Conservation (phyloP, 768 basidiomycete genomes). For the Lentinula lateritia region DNA sequence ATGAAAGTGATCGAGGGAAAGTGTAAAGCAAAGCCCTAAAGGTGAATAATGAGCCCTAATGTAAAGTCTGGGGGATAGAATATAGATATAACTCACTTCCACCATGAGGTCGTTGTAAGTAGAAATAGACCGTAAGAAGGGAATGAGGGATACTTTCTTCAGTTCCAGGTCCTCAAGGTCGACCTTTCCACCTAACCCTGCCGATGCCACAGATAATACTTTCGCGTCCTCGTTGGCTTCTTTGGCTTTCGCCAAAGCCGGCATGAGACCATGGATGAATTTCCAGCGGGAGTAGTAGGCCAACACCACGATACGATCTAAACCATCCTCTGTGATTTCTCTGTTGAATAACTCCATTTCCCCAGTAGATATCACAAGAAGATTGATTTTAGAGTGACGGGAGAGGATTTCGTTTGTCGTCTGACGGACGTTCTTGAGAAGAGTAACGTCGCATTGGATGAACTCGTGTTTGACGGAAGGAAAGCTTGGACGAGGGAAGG, state of each 20-base stretch:
- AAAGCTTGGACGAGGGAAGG: slow-evolving; percentile 17
- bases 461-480: slow-evolving; percentile 21
- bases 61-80: too few relatives aligned
- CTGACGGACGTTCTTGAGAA: slow-evolving; percentile 23
- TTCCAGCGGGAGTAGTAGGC: slow-evolving; percentile 31
- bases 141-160: slow-evolving; percentile 20
- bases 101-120: slow-evolving; percentile 32
- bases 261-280: slow-evolving; percentile 26
- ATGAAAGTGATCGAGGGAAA: background rate
- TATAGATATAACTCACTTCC: slow-evolving; percentile 17
- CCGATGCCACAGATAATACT: slow-evolving; percentile 23
- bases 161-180: slow-evolving; percentile 25
- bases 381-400: slow-evolving; percentile 17
- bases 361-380: slow-evolving; percentile 20
- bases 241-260: slow-evolving; percentile 22
- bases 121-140: slow-evolving; percentile 14
- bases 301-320: slow-evolving; percentile 24
- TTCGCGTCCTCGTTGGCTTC: slow-evolving; percentile 29
- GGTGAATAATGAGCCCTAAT: too few relatives aligned
- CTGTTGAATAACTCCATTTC: slow-evolving; percentile 19
- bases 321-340: slow-evolving; percentile 25
- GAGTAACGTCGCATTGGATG: slow-evolving; percentile 24
- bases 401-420: slow-evolving; percentile 17
- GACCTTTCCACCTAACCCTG: slow-evolving; percentile 14
- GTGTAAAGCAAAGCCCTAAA: background rate